Conservation (phyloP, 257 asterid species). For the Avicennia marina region DNA sequence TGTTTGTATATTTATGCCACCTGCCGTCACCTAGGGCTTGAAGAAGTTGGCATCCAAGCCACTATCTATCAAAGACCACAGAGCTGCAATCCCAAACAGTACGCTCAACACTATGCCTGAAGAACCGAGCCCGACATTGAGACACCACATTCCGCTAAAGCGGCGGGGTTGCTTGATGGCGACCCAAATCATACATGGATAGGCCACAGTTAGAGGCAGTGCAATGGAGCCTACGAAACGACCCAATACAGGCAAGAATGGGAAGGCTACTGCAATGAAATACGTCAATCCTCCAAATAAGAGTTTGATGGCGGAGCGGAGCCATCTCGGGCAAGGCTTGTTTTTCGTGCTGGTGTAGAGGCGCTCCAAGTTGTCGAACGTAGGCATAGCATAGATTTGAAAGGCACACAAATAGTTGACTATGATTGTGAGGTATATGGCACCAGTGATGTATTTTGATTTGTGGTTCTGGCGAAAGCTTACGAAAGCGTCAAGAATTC, state of each 20-base stretch:
- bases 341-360: constrained; percentile 39
- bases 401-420: constrained; percentile 47
- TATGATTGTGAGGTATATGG: constrained; percentile 30
- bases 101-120: constrained; percentile 32
- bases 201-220: constrained; percentile 46
- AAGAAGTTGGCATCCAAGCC: constrained; percentile 73
- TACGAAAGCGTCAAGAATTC: constrained; percentile 35
- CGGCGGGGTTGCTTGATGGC: constrained; percentile 42
- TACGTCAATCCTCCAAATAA: constrained; percentile 53
- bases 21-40: constrained; percentile 42
- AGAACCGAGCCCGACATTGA: constrained; percentile 47
- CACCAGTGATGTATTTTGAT: constrained; percentile 31
- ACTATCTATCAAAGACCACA: constrained; percentile 49
- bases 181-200: constrained; percentile 81
- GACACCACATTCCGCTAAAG: constrained; percentile 36
- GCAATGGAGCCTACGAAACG: constrained; percentile 45
- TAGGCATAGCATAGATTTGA: constrained; percentile 69
- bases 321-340: constrained; percentile 51
- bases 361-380: constrained; percentile 58
- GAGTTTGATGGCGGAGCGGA: constrained; percentile 37
- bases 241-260: constrained; percentile 53
- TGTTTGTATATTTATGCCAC: not conserved
- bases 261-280: constrained; percentile 51
- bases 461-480: constrained; percentile 25
- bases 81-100: constrained; percentile 26